These are phyloP conservation scores for Acanthamoeba healyi DNA, from an alignment of 208 protist genomes.

Conservation along the genomic window DNA sequence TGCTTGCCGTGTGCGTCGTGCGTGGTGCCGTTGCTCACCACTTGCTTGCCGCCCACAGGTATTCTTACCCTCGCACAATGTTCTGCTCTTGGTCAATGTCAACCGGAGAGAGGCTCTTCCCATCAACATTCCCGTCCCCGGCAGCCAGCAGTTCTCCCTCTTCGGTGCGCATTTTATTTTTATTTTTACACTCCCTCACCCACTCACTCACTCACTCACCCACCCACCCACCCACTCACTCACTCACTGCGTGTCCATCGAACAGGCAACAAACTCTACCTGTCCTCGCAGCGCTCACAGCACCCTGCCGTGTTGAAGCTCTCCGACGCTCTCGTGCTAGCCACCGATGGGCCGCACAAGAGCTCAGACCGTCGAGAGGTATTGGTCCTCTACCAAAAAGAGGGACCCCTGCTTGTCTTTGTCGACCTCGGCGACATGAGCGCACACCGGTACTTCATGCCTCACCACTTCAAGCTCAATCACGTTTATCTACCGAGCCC, in stretches of 20 bases:
- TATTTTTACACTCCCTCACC: background rate
- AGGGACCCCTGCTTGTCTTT: conserved; percentile 31
- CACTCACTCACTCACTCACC: background rate
- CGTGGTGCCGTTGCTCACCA: no score
- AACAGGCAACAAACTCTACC: conserved; percentile 61
- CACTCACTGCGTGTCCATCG: background rate
- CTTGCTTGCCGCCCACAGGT: no score
- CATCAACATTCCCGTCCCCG: conserved; percentile 61
- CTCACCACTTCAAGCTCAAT: conserved; percentile 29
- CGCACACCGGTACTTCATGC: background rate
- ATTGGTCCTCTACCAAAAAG: conserved; percentile 47
- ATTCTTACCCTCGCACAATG: conserved; percentile 60
- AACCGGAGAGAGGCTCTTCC: conserved; percentile 29
- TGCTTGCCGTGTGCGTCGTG: background rate
- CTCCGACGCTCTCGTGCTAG: background rate
- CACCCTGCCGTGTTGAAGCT: background rate
- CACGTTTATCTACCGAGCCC: conserved; percentile 20
- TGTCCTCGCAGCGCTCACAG: conserved; percentile 9
- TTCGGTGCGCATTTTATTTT: background rate
- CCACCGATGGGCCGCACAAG: no score
- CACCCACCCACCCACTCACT: background rate
- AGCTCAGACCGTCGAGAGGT: background rate
- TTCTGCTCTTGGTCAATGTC: conserved; percentile 58
- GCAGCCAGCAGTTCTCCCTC: conserved; percentile 42
- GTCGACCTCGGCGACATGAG: conserved; percentile 21